Percentiles rank a stretch among this genome's conserved stretches.
phyloP scores from a whole-genome alignment of 768 basidiomycete species.

The Nidularia sp. region DNA sequence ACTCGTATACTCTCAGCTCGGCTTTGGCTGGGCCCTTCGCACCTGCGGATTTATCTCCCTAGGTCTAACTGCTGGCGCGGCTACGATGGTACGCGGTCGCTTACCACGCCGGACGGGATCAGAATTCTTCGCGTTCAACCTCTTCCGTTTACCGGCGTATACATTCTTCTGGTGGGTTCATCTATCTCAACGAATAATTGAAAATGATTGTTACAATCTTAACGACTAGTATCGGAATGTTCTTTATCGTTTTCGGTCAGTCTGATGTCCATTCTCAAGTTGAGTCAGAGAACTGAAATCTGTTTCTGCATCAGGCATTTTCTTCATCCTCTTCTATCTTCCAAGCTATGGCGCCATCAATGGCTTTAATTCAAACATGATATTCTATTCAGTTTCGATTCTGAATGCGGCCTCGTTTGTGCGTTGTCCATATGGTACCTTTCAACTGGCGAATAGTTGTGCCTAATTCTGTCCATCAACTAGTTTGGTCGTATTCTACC shows the following conservation, averaged over 20 bases:
- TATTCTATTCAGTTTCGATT: constrained; percentile 12
- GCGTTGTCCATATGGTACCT: not conserved
- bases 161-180: constrained; percentile 11
- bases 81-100: constrained; percentile 8
- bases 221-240: not conserved
- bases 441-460: too few species aligned
- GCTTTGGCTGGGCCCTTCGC: constrained; percentile 12
- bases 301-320: constrained; percentile 6
- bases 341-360: constrained; percentile 11
- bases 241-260: not conserved
- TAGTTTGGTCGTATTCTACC: not conserved
- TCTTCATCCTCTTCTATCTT: constrained; percentile 11
- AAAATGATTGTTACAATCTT: too few species aligned
- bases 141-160: constrained; percentile 9
- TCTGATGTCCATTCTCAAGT: not conserved
- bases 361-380: constrained; percentile 12
- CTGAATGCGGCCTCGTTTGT: constrained; percentile 13
- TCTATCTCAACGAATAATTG: too few species aligned
- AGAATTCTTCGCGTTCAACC: constrained; percentile 9
- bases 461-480: not conserved
- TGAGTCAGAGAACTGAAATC: not conserved
- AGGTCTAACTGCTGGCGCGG: constrained; percentile 6
- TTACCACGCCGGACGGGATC: constrained; percentile 6
- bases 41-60: constrained; percentile 10
- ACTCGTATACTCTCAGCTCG: constrained; percentile 1